Evolutionary conservation across 139 green algal species (phyloP).

Genomic region (Chlamydomonas sp.): DNA sequence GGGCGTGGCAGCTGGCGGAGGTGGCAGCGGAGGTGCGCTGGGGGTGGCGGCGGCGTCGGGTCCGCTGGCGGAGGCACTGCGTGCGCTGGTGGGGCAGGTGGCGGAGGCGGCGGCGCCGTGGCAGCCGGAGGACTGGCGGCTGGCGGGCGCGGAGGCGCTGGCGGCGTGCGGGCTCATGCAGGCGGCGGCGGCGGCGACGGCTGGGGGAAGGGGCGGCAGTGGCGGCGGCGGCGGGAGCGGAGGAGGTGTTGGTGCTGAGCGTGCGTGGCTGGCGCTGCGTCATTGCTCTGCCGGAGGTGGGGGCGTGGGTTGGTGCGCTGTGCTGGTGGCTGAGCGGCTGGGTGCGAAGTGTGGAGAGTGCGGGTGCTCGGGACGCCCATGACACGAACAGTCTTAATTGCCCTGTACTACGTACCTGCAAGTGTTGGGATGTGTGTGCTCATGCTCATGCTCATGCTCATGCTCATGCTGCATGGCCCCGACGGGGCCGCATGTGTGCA

Average conservation of each 20-base stretch:
- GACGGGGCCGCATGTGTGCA: too few species aligned
- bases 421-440: too few species aligned
- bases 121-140: conserved; percentile 65
- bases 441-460: too few species aligned
- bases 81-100: conserved; percentile 28
- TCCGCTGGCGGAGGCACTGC: conserved; percentile 36
- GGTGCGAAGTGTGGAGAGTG: too few species aligned
- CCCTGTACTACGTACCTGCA: too few species aligned
- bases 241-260: conserved; percentile 2
- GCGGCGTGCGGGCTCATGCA: conserved; percentile 20
- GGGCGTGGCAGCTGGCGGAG: not conserved
- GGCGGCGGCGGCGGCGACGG: not conserved
- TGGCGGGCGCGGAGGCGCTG: conserved; percentile 65
- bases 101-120: conserved; percentile 1
- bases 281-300: conserved; percentile 8
- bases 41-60: not conserved
- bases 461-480: too few species aligned
- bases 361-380: too few species aligned
- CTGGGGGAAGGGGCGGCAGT: too few species aligned
- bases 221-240: not conserved
- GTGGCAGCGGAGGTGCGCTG: not conserved
- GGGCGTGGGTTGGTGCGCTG: not conserved
- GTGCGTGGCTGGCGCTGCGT: conserved; percentile 64
- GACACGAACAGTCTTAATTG: too few species aligned
- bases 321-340: too few species aligned